Conservation (phyloP, 2,329 filamentous ascomycete species). For the Aureobasidium zeae region DNA sequence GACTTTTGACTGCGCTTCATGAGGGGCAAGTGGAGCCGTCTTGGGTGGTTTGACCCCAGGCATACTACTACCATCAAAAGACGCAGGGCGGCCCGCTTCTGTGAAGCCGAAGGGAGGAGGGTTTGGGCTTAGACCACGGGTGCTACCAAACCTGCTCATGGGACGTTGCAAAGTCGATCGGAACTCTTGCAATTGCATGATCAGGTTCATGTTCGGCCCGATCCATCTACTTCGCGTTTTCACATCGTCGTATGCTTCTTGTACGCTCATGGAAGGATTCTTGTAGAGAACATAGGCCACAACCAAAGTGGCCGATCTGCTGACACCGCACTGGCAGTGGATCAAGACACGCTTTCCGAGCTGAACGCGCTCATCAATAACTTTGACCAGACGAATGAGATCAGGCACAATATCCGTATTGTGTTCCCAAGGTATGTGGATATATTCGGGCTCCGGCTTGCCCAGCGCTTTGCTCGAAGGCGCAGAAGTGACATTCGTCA, state of each 20-base stretch:
- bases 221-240: slow-evolving; percentile 80
- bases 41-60: slow-evolving; percentile 33
- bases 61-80: slow-evolving; percentile 1
- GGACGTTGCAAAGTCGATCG: slow-evolving; percentile 37
- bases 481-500: slow-evolving; percentile 22
- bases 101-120: slow-evolving; percentile 27
- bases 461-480: slow-evolving; percentile 27
- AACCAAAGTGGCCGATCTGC: slow-evolving; percentile 74
- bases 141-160: slow-evolving; percentile 21
- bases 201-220: slow-evolving; percentile 82
- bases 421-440: slow-evolving; percentile 81
- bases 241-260: slow-evolving; percentile 73
- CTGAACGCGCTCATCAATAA: slow-evolving; percentile 62
- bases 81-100: slow-evolving; percentile 23
- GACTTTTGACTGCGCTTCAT: slow-evolving; percentile 8
- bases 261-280: slow-evolving; percentile 65
- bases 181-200: slow-evolving; percentile 82
- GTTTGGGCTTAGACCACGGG: slow-evolving; percentile 27
- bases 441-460: slow-evolving; percentile 63
- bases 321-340: slow-evolving; percentile 80
- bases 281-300: slow-evolving; percentile 79
- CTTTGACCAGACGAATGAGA: slow-evolving; percentile 63
- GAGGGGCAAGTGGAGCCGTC: slow-evolving; percentile 50
- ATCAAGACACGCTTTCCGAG: slow-evolving; percentile 71
- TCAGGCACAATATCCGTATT: slow-evolving; percentile 78